Conservation (phyloP, 2,329 filamentous ascomycete species). For the Verticillium nubilum region DNA sequence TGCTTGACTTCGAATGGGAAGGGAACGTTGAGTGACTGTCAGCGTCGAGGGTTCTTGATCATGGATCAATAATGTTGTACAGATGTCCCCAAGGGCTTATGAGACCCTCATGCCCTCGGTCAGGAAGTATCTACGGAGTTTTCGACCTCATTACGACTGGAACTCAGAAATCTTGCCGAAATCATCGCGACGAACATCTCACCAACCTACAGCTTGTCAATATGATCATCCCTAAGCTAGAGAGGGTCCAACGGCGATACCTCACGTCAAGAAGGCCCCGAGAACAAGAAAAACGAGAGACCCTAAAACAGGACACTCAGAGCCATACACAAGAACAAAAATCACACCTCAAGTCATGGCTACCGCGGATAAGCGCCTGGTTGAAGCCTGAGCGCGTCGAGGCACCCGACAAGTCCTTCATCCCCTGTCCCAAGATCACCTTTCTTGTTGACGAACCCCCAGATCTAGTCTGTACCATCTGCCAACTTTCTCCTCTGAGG, state of each 20-base stretch:
- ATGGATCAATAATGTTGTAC: too few species aligned
- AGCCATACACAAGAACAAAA: not conserved
- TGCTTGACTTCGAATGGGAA: too few species aligned
- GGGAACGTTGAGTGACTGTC: too few species aligned
- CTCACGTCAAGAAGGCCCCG: not conserved
- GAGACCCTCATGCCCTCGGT: too few species aligned
- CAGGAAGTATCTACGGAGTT: too few species aligned
- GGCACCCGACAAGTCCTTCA: conserved; percentile 10
- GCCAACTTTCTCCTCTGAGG: conserved; percentile 12
- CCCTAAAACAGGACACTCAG: not conserved
- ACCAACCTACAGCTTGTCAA: not conserved
- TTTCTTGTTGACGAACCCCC: conserved; percentile 20
- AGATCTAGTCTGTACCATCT: conserved; percentile 19
- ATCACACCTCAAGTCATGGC: not conserved
- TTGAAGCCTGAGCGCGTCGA: not conserved
- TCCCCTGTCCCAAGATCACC: conserved; percentile 21
- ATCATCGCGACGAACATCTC: not conserved
- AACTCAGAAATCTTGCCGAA: too few species aligned
- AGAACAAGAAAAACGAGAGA: not conserved
- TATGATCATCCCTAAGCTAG: not conserved
- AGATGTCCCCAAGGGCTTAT: too few species aligned
- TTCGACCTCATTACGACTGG: too few species aligned
- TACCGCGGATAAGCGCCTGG: conserved; percentile 2
- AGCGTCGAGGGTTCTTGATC: too few species aligned
- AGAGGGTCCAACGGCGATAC: not conserved